Evolutionary conservation across 306 rosid genomes (phyloP).

Genomic region (Cicer pinnatifidum): DNA sequence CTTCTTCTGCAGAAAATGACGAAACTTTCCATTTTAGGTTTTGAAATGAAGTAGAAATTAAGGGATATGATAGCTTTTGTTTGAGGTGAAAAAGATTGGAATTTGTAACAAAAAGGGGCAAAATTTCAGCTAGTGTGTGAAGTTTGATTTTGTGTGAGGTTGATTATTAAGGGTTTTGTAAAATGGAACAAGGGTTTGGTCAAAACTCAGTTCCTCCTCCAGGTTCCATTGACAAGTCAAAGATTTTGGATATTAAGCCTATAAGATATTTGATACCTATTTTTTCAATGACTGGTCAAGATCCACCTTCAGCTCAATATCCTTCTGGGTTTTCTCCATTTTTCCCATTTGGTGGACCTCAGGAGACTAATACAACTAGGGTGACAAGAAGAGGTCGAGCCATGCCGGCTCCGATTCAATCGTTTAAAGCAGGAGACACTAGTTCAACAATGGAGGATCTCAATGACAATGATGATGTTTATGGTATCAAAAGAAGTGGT

Average conservation of each 20-base stretch:
- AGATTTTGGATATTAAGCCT: slow-evolving; percentile 68
- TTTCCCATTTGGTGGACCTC: slow-evolving; percentile 61
- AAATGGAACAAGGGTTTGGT: slow-evolving; percentile 60
- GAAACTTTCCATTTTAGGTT: slow-evolving; percentile 30
- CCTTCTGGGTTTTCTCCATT: slow-evolving; percentile 63
- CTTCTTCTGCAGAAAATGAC: slow-evolving; percentile 38
- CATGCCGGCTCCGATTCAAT: slow-evolving; percentile 42
- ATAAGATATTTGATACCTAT: slow-evolving; percentile 62
- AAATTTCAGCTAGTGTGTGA: slow-evolving; percentile 1
- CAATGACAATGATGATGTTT: slow-evolving; percentile 22
- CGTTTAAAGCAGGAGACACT: slow-evolving; percentile 41
- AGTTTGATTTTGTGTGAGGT: slow-evolving; percentile 32
- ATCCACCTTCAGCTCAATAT: slow-evolving; percentile 45
- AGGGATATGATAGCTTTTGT: slow-evolving; percentile 16
- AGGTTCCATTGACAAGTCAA: slow-evolving; percentile 58
- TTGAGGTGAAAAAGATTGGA: slow-evolving; percentile 6
- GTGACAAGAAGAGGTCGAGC: slow-evolving; percentile 30
- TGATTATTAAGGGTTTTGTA: slow-evolving; percentile 40
- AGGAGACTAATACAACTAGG: slow-evolving; percentile 29
- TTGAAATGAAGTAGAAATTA: slow-evolving; percentile 34
- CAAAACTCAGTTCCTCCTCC: slow-evolving; percentile 53
- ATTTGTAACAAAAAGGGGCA: neutral
- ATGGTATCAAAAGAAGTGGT: slow-evolving; percentile 29
- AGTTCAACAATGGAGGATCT: slow-evolving; percentile 37
- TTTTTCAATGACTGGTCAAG: slow-evolving; percentile 49